Conservation (phyloP, 2,329 filamentous ascomycete genomes). For the Hypomyces rosellus region DNA sequence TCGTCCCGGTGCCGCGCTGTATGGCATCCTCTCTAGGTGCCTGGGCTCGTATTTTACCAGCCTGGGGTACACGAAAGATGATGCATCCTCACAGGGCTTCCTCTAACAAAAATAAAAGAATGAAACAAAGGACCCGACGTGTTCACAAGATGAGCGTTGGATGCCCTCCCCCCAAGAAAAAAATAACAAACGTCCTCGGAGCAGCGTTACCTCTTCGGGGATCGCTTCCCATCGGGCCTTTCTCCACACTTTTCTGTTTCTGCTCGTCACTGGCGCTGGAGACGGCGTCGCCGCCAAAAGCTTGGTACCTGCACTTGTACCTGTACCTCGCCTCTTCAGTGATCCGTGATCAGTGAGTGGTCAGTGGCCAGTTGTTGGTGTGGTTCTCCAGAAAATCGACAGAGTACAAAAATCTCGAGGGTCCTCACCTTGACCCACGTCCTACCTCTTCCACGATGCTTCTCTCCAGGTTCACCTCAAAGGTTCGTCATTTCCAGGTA, state of each 20-base stretch:
- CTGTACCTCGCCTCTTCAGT: no score
- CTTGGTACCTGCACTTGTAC: not conserved
- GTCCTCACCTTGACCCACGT: not conserved
- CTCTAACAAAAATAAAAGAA: no score
- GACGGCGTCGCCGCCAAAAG: not conserved
- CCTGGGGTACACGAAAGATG: no score
- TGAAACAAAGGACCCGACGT: no score
- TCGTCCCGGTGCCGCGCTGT: no score
- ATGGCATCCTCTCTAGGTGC: no score
- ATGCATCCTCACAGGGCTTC: no score
- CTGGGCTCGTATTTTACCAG: no score
- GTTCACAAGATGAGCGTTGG: no score
- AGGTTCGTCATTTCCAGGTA: not conserved
- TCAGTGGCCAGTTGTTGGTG: no score
- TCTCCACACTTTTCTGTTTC: not conserved
- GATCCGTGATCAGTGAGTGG: no score
- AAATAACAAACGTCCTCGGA: conserved; percentile 1
- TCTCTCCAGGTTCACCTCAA: not conserved
- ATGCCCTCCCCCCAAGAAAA: no score
- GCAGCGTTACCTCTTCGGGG: conserved; percentile 9
- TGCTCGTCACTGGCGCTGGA: not conserved
- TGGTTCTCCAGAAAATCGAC: not conserved
- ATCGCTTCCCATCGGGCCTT: not conserved
- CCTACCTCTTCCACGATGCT: not conserved
- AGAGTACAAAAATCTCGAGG: not conserved